A percentile compares a stretch with the other conserved stretches of the same genome.
Conservation (phyloP, 257 asterid genomes). For the Echites panduratus region DNA sequence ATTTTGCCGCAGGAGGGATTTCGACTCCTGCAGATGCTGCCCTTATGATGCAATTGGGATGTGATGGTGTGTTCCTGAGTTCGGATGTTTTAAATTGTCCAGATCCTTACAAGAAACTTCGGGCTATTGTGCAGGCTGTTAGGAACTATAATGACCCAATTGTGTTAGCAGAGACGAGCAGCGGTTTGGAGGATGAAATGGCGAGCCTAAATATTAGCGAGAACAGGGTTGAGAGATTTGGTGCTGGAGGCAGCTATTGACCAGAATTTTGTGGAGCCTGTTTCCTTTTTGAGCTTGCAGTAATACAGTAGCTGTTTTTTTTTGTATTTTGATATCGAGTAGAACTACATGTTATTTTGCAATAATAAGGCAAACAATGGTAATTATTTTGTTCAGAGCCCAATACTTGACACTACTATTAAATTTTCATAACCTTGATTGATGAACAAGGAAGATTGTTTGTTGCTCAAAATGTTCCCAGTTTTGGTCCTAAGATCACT, state of each 20-base stretch:
- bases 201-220: slow-evolving; percentile 43
- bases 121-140: slow-evolving; percentile 73
- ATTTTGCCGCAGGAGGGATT: slow-evolving; percentile 86
- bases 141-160: slow-evolving; percentile 68
- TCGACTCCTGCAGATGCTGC: slow-evolving; percentile 87
- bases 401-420: not conserved
- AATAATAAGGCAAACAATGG: not conserved
- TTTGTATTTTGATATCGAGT: not conserved
- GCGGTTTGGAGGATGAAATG: slow-evolving; percentile 62
- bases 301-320: not conserved
- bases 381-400: not conserved
- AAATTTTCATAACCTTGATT: not conserved
- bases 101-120: slow-evolving; percentile 53
- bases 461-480: not conserved
- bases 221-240: slow-evolving; percentile 37
- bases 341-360: not conserved
- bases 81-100: slow-evolving; percentile 47
- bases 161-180: slow-evolving; percentile 59
- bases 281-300: slow-evolving; percentile 1
- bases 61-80: slow-evolving; percentile 70
- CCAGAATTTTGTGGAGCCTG: slow-evolving; percentile 8
- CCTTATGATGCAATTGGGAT: slow-evolving; percentile 80
- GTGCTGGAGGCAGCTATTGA: slow-evolving; percentile 29
- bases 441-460: not conserved
- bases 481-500: not conserved